phyloP scores from a whole-genome alignment of 108 stramenopile genomes.

The Nitzschia sp. region DNA sequence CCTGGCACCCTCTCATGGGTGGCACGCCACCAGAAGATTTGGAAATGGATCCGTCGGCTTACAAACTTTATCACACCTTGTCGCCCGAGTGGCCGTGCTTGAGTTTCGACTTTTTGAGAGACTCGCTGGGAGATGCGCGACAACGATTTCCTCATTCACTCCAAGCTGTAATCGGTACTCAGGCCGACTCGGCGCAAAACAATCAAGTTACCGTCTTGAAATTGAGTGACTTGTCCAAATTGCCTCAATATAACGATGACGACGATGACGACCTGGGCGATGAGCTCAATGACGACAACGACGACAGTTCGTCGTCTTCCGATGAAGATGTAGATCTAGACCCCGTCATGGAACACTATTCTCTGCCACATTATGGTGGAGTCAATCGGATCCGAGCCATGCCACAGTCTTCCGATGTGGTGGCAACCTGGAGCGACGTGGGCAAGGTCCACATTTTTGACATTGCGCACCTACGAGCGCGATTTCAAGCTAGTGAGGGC shows the following conservation, averaged over 20 bases:
- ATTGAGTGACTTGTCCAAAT: slow-evolving; percentile 82
- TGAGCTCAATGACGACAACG: slow-evolving; percentile 58
- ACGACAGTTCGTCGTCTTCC: slow-evolving; percentile 53
- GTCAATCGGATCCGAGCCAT: slow-evolving; percentile 94
- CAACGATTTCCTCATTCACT: slow-evolving; percentile 90
- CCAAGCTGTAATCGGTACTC: slow-evolving; percentile 89
- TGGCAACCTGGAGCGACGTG: slow-evolving; percentile 93
- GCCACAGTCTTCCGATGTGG: slow-evolving; percentile 88
- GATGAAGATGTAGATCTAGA: slow-evolving; percentile 88
- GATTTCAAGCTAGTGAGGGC: slow-evolving; percentile 61
- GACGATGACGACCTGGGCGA: slow-evolving; percentile 72
- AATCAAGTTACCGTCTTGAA: slow-evolving; percentile 89
- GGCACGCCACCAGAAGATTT: slow-evolving; percentile 38
- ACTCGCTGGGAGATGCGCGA: slow-evolving; percentile 82
- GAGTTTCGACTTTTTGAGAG: slow-evolving; percentile 89
- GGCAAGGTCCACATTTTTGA: slow-evolving; percentile 91
- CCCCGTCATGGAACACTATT: slow-evolving; percentile 85
- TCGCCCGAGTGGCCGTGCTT: slow-evolving; percentile 95
- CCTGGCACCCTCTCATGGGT: slow-evolving; percentile 53
- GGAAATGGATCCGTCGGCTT: slow-evolving; percentile 95
- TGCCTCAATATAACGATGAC: slow-evolving; percentile 74
- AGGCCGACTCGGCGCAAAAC: slow-evolving; percentile 75
- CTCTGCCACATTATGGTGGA: slow-evolving; percentile 86
- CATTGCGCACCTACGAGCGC: slow-evolving; percentile 53
- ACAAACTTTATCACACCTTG: slow-evolving; percentile 96